Base-by-base conservation (phyloP, 768 basidiomycete genomes). In the Trametes coccinea region DNA sequence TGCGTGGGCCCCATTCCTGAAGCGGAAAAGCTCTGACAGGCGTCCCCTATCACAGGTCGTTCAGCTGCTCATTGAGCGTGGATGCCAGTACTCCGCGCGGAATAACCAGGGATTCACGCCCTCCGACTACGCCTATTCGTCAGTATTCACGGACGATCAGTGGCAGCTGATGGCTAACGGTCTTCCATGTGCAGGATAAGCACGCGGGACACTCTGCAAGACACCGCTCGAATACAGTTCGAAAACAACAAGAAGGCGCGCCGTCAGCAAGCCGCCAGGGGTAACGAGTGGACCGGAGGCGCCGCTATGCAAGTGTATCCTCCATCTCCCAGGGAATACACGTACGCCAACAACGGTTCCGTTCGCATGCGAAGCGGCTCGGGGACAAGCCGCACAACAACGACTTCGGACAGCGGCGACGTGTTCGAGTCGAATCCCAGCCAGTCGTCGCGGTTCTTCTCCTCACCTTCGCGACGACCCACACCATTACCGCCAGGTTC, bases 31-130 rank as follows among this genome's bases (percentile, higher is more conserved):
- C n/a, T 62, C 66, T 73, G 58, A 72, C 58, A 16, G 14, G 14
- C 27, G 6, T 11, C 56, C 39, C 29, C 49, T 55, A 29, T 33
- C 37, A 16, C 69, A 93, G 85, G 83, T 93, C 46, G 88, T 96
- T 5, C 91, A 91, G 74, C 75, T 94, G 14, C 80, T 98, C 49
- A 91, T 98, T 61, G 92, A 95, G 72, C 81, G 91, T 61, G 94
- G 95, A 0, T 95, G 93, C 69, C 88, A 89, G 69, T 92, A 86
- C 72, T 78, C 84, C 30, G 88, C 87, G 22, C 84, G 89, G 64
- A 98, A 98, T 72, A 93, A 94, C 61, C 86, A 92, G 63, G 94
- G 94, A 0, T 97, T 94, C 72, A 92, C 91, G 9, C 89, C 95
- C 9, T 87, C 88, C 0, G 95, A 98, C 75, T 97, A 95, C 73